A percentile compares a stretch with the other conserved stretches of the same genome.
Evolutionary conservation across 768 basidiomycete species (phyloP).

Genomic region (Trametes villosa): DNA sequence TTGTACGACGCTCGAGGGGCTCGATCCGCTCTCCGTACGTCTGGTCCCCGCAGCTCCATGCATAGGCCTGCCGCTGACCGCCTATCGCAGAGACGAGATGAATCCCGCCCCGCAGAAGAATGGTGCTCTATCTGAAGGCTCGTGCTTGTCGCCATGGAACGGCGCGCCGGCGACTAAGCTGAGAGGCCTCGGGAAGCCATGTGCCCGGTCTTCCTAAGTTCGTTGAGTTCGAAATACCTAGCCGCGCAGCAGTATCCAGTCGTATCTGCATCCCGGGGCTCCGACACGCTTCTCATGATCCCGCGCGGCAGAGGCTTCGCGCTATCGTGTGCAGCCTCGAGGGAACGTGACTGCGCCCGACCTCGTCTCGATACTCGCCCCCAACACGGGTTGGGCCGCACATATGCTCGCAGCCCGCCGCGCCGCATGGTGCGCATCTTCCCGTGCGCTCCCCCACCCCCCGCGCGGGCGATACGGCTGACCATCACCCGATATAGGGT

Average conservation of each 20-base stretch:
- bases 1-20: not conserved
- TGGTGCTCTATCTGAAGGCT: not conserved
- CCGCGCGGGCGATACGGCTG: conserved; percentile 6
- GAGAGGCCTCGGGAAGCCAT: conserved; percentile 42
- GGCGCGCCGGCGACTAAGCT: not conserved
- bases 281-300: conserved; percentile 10
- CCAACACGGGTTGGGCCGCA: not conserved
- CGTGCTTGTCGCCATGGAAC: not conserved
- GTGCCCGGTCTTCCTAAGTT: conserved; percentile 9
- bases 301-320: conserved; percentile 1
- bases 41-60: not conserved
- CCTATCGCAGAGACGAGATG: not conserved
- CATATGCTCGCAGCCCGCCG: conserved; percentile 10
- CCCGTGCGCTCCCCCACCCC: not conserved
- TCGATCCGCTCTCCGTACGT: not conserved
- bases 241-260: conserved; percentile 10
- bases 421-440: conserved; percentile 20
- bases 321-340: conserved; percentile 11
- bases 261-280: conserved; percentile 13
- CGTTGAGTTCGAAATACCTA: not conserved
- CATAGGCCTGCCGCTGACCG: not conserved
- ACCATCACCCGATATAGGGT: conserved; percentile 12
- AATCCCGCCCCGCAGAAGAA: not conserved
- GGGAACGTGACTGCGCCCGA: conserved; percentile 5
- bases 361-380: not conserved